A percentile compares a stretch with the other conserved stretches of the same genome.
Evolutionary conservation across 1,284 basidiomycete genomes (phyloP).

Genomic region (Amylostereum areolatum): DNA sequence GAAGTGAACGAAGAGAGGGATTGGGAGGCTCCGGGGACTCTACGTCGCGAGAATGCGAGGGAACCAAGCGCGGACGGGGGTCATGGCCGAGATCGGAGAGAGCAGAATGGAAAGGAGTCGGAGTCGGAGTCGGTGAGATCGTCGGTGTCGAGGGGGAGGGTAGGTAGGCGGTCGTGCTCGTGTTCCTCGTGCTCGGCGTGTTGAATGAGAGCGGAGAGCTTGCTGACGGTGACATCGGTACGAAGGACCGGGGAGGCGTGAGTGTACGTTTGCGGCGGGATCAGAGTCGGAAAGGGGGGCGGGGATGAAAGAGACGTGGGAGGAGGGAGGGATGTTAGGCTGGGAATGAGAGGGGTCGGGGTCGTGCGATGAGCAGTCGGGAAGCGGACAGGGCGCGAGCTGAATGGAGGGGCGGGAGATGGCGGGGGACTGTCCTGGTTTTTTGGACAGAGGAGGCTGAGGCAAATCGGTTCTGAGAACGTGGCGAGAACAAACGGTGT

Average conservation of each 20-base stretch:
- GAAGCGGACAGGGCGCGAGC: conserved; percentile 26
- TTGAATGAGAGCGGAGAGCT: conserved; percentile 44
- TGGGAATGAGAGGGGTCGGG: conserved; percentile 11
- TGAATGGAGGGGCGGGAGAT: conserved; percentile 3
- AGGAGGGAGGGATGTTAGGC: conserved; percentile 26
- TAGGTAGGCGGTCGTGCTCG: conserved; percentile 6
- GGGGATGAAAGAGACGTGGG: conserved; percentile 30
- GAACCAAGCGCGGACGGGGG: background rate
- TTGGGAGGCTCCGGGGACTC: background rate
- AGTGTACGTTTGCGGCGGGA: conserved; percentile 14
- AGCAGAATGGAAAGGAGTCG: conserved; percentile 6
- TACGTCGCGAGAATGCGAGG: background rate
- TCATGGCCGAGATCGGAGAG: background rate
- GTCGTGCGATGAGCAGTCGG: conserved; percentile 18
- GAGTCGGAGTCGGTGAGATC: conserved; percentile 12
- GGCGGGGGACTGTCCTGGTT: background rate
- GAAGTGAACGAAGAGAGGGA: background rate
- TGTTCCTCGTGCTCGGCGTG: conserved; percentile 15
- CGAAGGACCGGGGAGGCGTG: conserved; percentile 20
- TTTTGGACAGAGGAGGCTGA: conserved; percentile 4
- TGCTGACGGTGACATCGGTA: conserved; percentile 60
- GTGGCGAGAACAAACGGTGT: conserved; percentile 27
- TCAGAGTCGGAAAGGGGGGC: conserved; percentile 24
- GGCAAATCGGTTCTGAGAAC: conserved; percentile 11
- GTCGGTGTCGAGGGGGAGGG: conserved; percentile 14